Percentiles rank a stretch among this genome's conserved stretches.
Conservation (phyloP, 768 basidiomycete genomes). For the Termitomyces sp. region DNA sequence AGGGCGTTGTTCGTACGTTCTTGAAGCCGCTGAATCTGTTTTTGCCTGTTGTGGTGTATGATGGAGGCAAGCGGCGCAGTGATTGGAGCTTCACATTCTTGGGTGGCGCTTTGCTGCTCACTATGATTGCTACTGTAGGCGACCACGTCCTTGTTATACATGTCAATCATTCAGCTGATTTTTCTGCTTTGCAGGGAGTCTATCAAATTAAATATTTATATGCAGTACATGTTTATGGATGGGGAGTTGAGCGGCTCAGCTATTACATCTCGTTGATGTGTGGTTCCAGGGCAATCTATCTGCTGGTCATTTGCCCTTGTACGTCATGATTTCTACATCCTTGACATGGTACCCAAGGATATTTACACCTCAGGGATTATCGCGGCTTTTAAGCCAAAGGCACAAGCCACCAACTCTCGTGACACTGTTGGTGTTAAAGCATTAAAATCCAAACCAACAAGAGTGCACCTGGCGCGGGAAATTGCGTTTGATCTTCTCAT, state of each 20-base stretch:
- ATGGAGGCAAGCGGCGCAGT: constrained; percentile 35
- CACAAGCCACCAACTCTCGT: constrained; percentile 7
- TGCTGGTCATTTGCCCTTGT: constrained; percentile 44
- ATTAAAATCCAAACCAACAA: constrained; percentile 40
- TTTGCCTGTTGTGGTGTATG: constrained; percentile 48
- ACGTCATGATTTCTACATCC: constrained; percentile 14
- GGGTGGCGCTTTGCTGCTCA: constrained; percentile 53
- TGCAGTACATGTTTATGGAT: constrained; percentile 64
- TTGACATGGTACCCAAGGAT: neutral
- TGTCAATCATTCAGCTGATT: neutral
- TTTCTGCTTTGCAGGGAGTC: constrained; percentile 42
- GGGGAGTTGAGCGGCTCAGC: constrained; percentile 67
- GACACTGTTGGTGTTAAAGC: neutral
- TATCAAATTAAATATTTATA: constrained; percentile 82
- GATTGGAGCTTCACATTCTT: constrained; percentile 84
- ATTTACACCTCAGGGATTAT: constrained; percentile 45
- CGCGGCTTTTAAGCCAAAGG: constrained; percentile 47
- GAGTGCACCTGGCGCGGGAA: constrained; percentile 50
- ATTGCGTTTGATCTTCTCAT: constrained; percentile 68
- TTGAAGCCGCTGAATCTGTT: constrained; percentile 67
- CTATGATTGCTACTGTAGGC: constrained; percentile 64
- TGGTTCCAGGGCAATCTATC: constrained; percentile 49
- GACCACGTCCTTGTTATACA: neutral
- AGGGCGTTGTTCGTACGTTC: constrained; percentile 30
- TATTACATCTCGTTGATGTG: constrained; percentile 74